Base-by-base conservation (phyloP, 179 eudicot genomes). In the Monotropa hypopitys region DNA sequence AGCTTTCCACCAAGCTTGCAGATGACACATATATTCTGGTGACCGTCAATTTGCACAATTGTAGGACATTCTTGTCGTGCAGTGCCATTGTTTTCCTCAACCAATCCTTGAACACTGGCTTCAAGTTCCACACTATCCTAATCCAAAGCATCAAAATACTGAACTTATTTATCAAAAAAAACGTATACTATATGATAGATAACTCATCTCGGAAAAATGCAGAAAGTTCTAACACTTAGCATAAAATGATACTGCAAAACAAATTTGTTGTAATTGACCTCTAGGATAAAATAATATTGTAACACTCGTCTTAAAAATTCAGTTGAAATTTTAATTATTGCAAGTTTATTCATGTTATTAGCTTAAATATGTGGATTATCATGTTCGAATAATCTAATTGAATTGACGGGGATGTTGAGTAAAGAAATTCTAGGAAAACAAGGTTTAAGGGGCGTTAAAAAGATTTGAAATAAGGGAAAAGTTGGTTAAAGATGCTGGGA, bases 1-100 rank as follows among this genome's bases (percentile, higher is more conserved):
- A 91, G 88, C 76, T 86, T 75, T 81, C 89, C 90, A 54, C 76
- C 78, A 74, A 66, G 86, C 78, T 82, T 85, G 93, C 96, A 89
- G 50, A 73, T 49, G 72, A 77, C 76, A 80, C 90, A 86, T 28
- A 78, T 76, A 70, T 79, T 76, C 63, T 49, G 53, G 47, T 80
- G 78, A 70, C 70, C 61, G 56, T 69, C 77, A 33, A 42, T 74
- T 74, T 70, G 74, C 77, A 78, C 79, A 80, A 82, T 84, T 79
- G 68, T 8, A 28, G 30, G 53, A 38, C 84, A 77, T 65, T 79
- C 68, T 68, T 46, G 76, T 51, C 30, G 66, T 20, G 78, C 61
- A 51, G 71, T 42, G 50, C 49, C 62, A 32, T 67, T 80, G 74
- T 74, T 81, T 72, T 77, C 79, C 28, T 65, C 76, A 45, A 79